A percentile compares a stretch with the other conserved stretches of the same genome.
Conservation (phyloP, 306 rosid species). For the Glycine soja region DNA sequence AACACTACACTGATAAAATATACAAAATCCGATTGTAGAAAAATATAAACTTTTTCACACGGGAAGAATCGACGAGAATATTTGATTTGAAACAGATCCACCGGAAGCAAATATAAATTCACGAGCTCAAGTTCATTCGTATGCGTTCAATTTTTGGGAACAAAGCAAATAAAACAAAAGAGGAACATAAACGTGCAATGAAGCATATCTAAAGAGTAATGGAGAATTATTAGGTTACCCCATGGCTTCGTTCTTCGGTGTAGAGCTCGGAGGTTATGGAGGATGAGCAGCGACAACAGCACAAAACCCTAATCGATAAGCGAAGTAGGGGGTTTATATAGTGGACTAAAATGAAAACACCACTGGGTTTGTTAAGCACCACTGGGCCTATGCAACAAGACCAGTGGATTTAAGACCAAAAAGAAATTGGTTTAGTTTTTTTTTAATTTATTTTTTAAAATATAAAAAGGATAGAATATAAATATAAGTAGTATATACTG, state of each 20-base stretch:
- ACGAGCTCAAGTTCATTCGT: background rate
- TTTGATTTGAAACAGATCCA: conserved; percentile 9
- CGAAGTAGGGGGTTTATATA: conserved; percentile 15
- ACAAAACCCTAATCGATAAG: conserved; percentile 50
- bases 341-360: background rate
- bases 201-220: background rate
- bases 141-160: background rate
- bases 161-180: background rate
- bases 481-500: no score
- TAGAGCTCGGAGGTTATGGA: conserved; percentile 1
- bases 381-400: background rate
- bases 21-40: background rate
- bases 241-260: conserved; percentile 54
- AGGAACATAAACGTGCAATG: background rate
- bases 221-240: conserved; percentile 51
- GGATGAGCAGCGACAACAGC: conserved; percentile 34
- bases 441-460: no score
- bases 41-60: background rate
- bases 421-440: no score
- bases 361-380: background rate
- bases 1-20: background rate
- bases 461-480: no score
- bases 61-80: background rate
- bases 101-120: background rate
- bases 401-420: background rate